Conservation (phyloP, 768 basidiomycete species). For the Termitomyces heimii region DNA sequence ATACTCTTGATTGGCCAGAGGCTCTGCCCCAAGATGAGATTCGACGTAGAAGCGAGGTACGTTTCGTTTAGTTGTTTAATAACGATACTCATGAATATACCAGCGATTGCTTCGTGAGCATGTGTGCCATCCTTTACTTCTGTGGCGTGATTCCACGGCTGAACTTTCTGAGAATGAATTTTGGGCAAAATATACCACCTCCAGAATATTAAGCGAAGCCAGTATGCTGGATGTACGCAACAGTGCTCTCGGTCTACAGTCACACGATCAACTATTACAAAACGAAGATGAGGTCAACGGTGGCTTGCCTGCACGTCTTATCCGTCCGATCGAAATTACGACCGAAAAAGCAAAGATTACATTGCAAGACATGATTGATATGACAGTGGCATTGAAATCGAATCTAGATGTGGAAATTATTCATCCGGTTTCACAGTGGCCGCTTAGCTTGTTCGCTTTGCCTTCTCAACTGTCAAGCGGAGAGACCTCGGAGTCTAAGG, state of each 20-base stretch:
- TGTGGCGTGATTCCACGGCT: conserved; percentile 55
- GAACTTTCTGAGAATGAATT: conserved; percentile 62
- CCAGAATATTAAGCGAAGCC: conserved; percentile 62
- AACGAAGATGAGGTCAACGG: not conserved
- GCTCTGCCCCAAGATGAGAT: conserved; percentile 66
- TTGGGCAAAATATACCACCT: conserved; percentile 61
- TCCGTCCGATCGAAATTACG: conserved; percentile 29
- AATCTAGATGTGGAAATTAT: conserved; percentile 59
- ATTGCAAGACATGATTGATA: conserved; percentile 70
- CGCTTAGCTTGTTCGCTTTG: conserved; percentile 35
- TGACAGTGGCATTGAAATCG: conserved; percentile 69
- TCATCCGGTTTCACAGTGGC: conserved; percentile 48
- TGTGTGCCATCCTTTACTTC: conserved; percentile 66
- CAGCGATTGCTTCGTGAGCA: conserved; percentile 68
- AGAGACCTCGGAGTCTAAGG: conserved; percentile 6
- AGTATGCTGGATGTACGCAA: conserved; percentile 62
- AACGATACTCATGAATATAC: conserved; percentile 4
- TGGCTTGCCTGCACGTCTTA: conserved; percentile 22
- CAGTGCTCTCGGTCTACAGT: conserved; percentile 42
- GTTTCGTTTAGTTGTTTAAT: not conserved
- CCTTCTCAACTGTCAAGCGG: conserved; percentile 18
- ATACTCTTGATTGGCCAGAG: conserved; percentile 64
- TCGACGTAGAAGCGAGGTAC: conserved; percentile 68
- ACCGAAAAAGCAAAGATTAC: conserved; percentile 43
- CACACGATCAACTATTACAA: conserved; percentile 17